Evolutionary conservation across 768 basidiomycete genomes (phyloP).

Genomic region (Glaciozyma martinii): DNA sequence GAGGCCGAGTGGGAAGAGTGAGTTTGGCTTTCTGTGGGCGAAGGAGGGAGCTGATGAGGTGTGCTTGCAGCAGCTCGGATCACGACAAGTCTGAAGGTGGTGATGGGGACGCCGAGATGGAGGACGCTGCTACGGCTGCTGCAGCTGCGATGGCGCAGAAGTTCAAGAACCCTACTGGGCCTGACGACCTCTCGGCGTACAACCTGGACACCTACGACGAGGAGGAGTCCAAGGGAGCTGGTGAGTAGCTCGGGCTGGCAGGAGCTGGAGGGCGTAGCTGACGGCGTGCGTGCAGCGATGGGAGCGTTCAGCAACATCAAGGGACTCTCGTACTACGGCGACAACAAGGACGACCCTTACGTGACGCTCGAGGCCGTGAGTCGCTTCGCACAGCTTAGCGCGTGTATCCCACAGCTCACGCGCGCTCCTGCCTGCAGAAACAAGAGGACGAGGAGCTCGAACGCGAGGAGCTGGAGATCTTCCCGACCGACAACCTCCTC

Average conservation of each 20-base stretch:
- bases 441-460: slow-evolving; percentile 65
- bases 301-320: slow-evolving; percentile 92
- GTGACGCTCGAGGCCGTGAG: slow-evolving; percentile 87
- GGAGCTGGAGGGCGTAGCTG: background rate
- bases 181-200: slow-evolving; percentile 72
- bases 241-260: slow-evolving; percentile 21
- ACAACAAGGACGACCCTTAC: slow-evolving; percentile 91
- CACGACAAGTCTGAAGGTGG: slow-evolving; percentile 41
- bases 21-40: slow-evolving; percentile 41
- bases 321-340: slow-evolving; percentile 74
- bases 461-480: slow-evolving; percentile 76
- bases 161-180: slow-evolving; percentile 41
- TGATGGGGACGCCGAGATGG: slow-evolving; percentile 48
- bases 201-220: slow-evolving; percentile 88
- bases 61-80: background rate
- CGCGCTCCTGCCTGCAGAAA: slow-evolving; percentile 43
- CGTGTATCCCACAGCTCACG: background rate
- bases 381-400: background rate
- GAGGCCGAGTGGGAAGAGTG: slow-evolving; percentile 78
- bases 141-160: slow-evolving; percentile 37
- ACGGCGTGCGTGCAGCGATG: slow-evolving; percentile 34
- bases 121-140: slow-evolving; percentile 28
- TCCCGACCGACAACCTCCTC: slow-evolving; percentile 84
- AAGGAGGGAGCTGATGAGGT: background rate
- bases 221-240: slow-evolving; percentile 47